A percentile compares a stretch with the other conserved stretches of the same genome.
Evolutionary conservation across 352 stramenopile genomes (phyloP).

Genomic region (Globisporangium camurandrum): DNA sequence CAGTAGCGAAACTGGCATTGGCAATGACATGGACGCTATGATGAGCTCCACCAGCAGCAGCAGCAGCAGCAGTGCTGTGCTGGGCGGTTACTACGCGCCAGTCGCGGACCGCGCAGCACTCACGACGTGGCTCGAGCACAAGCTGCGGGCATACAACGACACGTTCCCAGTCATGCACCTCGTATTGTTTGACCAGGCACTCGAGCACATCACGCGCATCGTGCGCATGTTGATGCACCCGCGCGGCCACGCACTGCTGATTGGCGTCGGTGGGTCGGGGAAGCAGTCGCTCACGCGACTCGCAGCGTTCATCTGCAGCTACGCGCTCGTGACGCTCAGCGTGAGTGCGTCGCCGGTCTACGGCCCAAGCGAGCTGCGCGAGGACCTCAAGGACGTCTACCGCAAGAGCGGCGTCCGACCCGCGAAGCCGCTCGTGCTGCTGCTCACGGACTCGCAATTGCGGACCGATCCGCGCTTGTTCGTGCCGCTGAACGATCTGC

Average conservation of each 20-base stretch:
- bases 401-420: slow-evolving; percentile 81
- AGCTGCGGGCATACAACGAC: slow-evolving; percentile 88
- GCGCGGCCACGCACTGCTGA: slow-evolving; percentile 78
- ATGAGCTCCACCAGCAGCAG: too few species aligned
- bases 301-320: slow-evolving; percentile 84
- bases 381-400: slow-evolving; percentile 88
- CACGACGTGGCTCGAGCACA: slow-evolving; percentile 42
- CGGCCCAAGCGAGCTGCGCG: slow-evolving; percentile 69
- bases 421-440: slow-evolving; percentile 77
- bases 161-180: slow-evolving; percentile 89
- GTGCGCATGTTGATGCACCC: slow-evolving; percentile 73
- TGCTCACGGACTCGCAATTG: slow-evolving; percentile 87
- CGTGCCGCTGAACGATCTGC: slow-evolving; percentile 81
- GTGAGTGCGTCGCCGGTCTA: slow-evolving; percentile 54
- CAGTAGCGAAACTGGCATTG: neutral
- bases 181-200: slow-evolving; percentile 88
- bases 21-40: too few species aligned
- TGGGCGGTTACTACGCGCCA: slow-evolving; percentile 32
- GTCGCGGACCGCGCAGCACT: slow-evolving; percentile 48
- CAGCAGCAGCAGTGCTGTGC: slow-evolving; percentile 3
- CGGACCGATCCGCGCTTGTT: slow-evolving; percentile 75
- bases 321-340: slow-evolving; percentile 53
- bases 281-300: slow-evolving; percentile 90
- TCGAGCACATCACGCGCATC: slow-evolving; percentile 87
- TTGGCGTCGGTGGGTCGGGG: slow-evolving; percentile 76